Evolutionary conservation across 179 eudicot genomes (phyloP).

Genomic region (Silene coronaria): DNA sequence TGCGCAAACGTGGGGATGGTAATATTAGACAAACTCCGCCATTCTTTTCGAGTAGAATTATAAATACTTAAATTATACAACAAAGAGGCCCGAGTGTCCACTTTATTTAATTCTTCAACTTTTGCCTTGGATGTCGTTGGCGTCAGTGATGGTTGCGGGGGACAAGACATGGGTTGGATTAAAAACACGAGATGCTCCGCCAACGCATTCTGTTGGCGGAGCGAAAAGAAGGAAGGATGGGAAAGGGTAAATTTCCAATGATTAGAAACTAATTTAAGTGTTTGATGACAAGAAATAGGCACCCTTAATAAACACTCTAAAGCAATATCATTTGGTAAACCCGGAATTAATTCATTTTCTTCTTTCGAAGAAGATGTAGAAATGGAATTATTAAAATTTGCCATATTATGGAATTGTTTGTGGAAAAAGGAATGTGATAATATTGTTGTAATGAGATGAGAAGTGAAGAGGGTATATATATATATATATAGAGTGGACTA

Average conservation of each 20-base stretch:
- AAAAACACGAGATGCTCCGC: slow-evolving; percentile 18
- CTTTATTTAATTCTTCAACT: background rate
- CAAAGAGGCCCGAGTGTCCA: background rate
- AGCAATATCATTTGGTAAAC: slow-evolving; percentile 25
- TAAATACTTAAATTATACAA: slow-evolving; percentile 21
- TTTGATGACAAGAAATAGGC: slow-evolving; percentile 20
- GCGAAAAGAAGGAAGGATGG: slow-evolving; percentile 19
- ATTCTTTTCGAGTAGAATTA: slow-evolving; percentile 15
- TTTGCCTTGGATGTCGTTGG: background rate
- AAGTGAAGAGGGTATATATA: background rate
- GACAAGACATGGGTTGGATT: slow-evolving; percentile 12
- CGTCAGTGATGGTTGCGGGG: background rate
- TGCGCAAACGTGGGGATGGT: slow-evolving; percentile 35
- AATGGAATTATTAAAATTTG: background rate
- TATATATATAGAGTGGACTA: no score
- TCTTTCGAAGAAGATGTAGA: background rate
- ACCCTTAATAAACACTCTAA: slow-evolving; percentile 20
- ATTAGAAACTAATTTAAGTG: slow-evolving; percentile 16
- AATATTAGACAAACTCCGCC: slow-evolving; percentile 17
- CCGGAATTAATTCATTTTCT: slow-evolving; percentile 20
- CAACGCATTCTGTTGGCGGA: slow-evolving; percentile 4
- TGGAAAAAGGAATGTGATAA: background rate
- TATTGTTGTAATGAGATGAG: background rate
- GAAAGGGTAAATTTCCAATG: slow-evolving; percentile 9
- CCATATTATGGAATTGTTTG: background rate